Evolutionary conservation across 2,329 filamentous ascomycete species (phyloP).

Genomic region (Penicillium frequentans): DNA sequence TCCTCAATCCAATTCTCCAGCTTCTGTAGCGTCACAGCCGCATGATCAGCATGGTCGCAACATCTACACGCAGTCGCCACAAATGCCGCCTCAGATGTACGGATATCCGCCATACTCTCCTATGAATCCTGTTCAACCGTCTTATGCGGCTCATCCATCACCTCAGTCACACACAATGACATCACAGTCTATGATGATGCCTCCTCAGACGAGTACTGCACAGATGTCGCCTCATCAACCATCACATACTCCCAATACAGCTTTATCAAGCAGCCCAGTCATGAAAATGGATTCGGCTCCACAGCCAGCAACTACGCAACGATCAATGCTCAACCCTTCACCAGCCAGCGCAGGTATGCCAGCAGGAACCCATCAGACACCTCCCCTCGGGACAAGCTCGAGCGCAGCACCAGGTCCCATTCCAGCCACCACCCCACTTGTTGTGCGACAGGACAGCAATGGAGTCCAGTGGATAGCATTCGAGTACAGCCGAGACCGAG

Average conservation of each 20-base stretch:
- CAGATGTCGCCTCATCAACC: slow-evolving; percentile 44
- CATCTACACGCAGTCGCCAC: slow-evolving; percentile 79
- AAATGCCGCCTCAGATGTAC: slow-evolving; percentile 85
- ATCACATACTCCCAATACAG: slow-evolving; percentile 45
- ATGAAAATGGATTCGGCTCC: slow-evolving; percentile 48
- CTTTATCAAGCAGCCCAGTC: slow-evolving; percentile 64
- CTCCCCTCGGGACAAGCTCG: slow-evolving; percentile 66
- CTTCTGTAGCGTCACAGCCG: slow-evolving; percentile 84
- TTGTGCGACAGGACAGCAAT: slow-evolving; percentile 91
- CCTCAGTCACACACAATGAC: slow-evolving; percentile 58
- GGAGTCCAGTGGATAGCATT: slow-evolving; percentile 99
- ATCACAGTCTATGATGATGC: slow-evolving; percentile 56
- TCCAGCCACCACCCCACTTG: slow-evolving; percentile 89
- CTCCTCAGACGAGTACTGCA: slow-evolving; percentile 37
- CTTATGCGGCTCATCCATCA: slow-evolving; percentile 57
- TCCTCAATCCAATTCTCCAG: slow-evolving; percentile 90
- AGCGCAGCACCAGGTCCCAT: slow-evolving; percentile 95
- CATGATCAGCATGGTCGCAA: slow-evolving; percentile 84
- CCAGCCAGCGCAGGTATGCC: slow-evolving; percentile 53
- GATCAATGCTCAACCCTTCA: slow-evolving; percentile 39
- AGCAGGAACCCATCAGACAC: slow-evolving; percentile 36
- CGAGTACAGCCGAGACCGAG: slow-evolving; percentile 92
- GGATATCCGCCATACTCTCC: slow-evolving; percentile 62
- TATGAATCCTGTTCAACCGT: slow-evolving; percentile 53
- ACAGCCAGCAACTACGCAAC: slow-evolving; percentile 36